Evolutionary conservation across 495 filamentous ascomycete genomes (phyloP).

Genomic region (Rhypophila decipiens): DNA sequence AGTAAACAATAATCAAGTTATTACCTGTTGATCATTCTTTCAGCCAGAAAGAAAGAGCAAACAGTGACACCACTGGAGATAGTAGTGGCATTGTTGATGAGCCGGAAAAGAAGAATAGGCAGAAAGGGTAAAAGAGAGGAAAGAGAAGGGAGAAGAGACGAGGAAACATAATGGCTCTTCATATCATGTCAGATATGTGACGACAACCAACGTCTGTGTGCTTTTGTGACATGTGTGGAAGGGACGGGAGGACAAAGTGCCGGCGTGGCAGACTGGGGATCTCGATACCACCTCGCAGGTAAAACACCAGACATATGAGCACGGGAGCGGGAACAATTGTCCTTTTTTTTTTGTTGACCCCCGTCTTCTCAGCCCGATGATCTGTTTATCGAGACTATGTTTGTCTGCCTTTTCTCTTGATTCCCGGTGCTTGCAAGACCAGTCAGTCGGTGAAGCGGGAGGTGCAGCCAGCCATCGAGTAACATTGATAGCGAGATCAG

Average conservation of each 20-base stretch:
- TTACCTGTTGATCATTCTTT: slow-evolving; percentile 25
- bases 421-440: too few species aligned
- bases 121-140: slow-evolving; percentile 9
- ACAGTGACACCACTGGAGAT: not conserved
- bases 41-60: slow-evolving; percentile 13
- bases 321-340: too few species aligned
- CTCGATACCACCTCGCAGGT: not conserved
- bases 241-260: not conserved
- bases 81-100: slow-evolving; percentile 14
- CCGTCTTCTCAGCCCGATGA: too few species aligned
- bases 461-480: too few species aligned
- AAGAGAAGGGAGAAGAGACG: slow-evolving; percentile 3
- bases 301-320: too few species aligned
- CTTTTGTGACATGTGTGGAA: not conserved
- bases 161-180: slow-evolving; percentile 8
- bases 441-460: too few species aligned
- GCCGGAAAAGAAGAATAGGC: slow-evolving; percentile 14
- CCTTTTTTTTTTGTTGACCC: too few species aligned
- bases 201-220: not conserved
- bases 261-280: not conserved
- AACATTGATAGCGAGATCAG: too few species aligned
- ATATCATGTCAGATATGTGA: not conserved
- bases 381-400: too few species aligned
- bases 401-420: too few species aligned
- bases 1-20: slow-evolving; percentile 6